phyloP scores from a whole-genome alignment of 2,329 filamentous ascomycete genomes.

The Salinomyces thailandicus region DNA sequence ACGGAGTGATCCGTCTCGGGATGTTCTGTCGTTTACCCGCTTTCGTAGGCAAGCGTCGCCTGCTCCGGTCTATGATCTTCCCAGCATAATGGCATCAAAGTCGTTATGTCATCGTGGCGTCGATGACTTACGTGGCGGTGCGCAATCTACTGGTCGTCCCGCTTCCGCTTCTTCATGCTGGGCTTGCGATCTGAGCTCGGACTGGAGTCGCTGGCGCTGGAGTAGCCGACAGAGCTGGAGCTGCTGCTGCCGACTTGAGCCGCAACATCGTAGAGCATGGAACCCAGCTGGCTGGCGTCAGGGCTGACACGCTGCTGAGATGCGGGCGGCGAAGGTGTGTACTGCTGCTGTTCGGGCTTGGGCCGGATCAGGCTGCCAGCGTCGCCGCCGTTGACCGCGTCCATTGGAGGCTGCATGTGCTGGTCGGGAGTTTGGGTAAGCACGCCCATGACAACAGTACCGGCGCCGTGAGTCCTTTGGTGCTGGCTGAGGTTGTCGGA shows the following conservation, averaged over 20 bases:
- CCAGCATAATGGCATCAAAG: neutral
- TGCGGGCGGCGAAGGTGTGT: constrained; percentile 11
- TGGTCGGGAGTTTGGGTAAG: constrained; percentile 34
- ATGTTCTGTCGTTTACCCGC: too few relatives aligned
- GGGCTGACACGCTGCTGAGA: constrained; percentile 21
- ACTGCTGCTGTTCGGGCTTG: constrained; percentile 23
- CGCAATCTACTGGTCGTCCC: constrained; percentile 29
- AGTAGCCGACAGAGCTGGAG: constrained; percentile 30
- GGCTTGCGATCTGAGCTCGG: constrained; percentile 24
- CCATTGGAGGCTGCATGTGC: constrained; percentile 23
- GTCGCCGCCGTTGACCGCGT: constrained; percentile 26
- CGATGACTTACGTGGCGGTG: neutral
- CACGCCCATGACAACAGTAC: constrained; percentile 83
- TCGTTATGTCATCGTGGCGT: neutral
- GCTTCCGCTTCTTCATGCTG: constrained; percentile 34
- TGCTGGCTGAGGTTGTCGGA: constrained; percentile 97
- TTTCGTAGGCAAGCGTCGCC: too few relatives aligned
- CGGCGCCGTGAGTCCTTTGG: constrained; percentile 81
- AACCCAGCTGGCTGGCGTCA: constrained; percentile 58
- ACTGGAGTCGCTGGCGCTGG: constrained; percentile 16
- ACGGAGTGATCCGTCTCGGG: too few relatives aligned
- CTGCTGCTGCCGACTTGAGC: constrained; percentile 61
- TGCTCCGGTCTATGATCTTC: neutral
- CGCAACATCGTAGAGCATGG: constrained; percentile 66
- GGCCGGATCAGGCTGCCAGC: constrained; percentile 25